A percentile compares a stretch with the other conserved stretches of the same genome.
Evolutionary conservation across 2,329 filamentous ascomycete genomes (phyloP).

Genomic region (Penicillium crustosum): DNA sequence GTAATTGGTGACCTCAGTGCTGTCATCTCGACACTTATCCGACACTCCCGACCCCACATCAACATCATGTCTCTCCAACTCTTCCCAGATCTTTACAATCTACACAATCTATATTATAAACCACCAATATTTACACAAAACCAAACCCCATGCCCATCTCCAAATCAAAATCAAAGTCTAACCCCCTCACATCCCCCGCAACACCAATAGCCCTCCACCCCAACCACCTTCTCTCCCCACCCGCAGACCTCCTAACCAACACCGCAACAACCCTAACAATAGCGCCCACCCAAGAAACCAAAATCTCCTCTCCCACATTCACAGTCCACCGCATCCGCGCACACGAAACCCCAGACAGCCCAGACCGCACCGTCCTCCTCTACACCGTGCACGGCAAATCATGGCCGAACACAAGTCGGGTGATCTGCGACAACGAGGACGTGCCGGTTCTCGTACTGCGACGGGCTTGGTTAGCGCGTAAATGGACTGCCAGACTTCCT

Average conservation of each 20-base stretch:
- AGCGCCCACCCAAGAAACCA: conserved; percentile 18
- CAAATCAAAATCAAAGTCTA: background rate
- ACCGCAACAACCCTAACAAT: conserved; percentile 24
- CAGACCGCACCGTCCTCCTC: conserved; percentile 15
- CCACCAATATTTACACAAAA: background rate
- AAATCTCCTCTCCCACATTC: conserved; percentile 13
- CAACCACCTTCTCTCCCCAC: conserved; percentile 24
- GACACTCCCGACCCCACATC: background rate
- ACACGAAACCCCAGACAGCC: conserved; percentile 19
- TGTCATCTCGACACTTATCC: background rate
- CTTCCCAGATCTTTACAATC: background rate
- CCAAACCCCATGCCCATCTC: background rate
- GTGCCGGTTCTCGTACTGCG: conserved; percentile 18
- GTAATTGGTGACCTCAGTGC: background rate
- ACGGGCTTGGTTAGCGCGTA: conserved; percentile 14
- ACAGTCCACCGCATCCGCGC: conserved; percentile 17
- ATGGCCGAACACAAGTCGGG: conserved; percentile 20
- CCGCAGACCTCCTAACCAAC: conserved; percentile 24
- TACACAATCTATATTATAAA: too few species aligned
- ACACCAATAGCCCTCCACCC: conserved; percentile 24
- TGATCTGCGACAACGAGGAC: conserved; percentile 15
- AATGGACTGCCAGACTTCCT: background rate
- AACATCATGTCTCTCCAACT: background rate
- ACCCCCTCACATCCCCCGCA: conserved; percentile 20
- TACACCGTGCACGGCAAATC: conserved; percentile 19